Evolutionary conservation across 2,329 filamentous ascomycete genomes (phyloP).

Genomic region (Capronia epimyces): DNA sequence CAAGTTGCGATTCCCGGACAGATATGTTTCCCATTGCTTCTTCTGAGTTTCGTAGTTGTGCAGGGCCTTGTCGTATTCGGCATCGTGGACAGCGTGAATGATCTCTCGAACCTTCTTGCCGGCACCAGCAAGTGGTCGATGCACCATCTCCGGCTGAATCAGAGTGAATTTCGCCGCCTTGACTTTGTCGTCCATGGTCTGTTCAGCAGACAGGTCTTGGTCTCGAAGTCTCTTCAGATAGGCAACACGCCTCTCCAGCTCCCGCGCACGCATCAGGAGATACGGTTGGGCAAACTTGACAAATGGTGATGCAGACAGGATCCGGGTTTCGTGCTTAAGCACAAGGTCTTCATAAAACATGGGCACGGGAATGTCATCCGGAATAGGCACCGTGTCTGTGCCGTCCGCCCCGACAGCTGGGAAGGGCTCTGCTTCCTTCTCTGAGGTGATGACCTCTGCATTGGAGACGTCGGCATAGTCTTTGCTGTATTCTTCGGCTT

Average conservation of each 20-base stretch:
- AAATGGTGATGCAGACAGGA: conserved; percentile 91
- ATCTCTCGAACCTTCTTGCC: conserved; percentile 88
- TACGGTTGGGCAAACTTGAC: conserved; percentile 94
- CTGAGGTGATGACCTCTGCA: conserved; percentile 15
- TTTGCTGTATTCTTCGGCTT: conserved; percentile 15
- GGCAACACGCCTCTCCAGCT: conserved; percentile 77
- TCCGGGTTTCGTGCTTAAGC: conserved; percentile 83
- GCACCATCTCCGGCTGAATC: conserved; percentile 93
- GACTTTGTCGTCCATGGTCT: conserved; percentile 55
- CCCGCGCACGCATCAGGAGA: conserved; percentile 81
- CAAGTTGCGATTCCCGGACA: conserved; percentile 78
- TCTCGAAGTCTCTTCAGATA: conserved; percentile 79
- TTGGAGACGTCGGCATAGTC: conserved; percentile 13
- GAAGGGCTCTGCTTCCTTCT: conserved; percentile 14
- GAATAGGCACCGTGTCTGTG: conserved; percentile 54
- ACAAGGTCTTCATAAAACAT: conserved; percentile 96
- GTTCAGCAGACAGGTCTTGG: conserved; percentile 46
- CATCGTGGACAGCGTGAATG: conserved; percentile 87
- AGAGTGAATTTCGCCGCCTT: conserved; percentile 74
- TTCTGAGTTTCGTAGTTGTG: conserved; percentile 94
- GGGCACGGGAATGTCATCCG: conserved; percentile 75
- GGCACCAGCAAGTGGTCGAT: conserved; percentile 70
- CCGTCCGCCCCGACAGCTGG: conserved; percentile 30
- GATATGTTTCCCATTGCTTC: conserved; percentile 91
- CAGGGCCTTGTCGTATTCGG: conserved; percentile 90